Conservation (phyloP, 371 early-diverging fungal genomes). For the Saksenaea oblongispora region DNA sequence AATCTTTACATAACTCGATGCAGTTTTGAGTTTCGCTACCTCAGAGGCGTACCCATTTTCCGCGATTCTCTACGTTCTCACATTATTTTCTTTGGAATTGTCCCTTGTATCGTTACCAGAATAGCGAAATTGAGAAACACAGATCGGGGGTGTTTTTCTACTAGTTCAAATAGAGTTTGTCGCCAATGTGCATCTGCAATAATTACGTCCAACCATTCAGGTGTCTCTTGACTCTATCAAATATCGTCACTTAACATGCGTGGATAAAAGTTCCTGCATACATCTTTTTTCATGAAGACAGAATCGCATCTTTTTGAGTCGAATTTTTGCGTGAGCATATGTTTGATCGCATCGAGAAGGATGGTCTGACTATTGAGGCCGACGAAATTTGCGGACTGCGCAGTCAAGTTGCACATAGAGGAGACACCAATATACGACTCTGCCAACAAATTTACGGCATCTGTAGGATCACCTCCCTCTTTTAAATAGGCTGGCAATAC, state of each 20-base stretch:
- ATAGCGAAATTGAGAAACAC: constrained; percentile 61
- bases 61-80: constrained; percentile 55
- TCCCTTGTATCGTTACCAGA: constrained; percentile 39
- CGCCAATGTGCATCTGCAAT: constrained; percentile 64
- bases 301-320: constrained; percentile 59
- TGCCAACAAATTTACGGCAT: constrained; percentile 58
- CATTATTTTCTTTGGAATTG: not conserved
- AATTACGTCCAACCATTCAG: constrained; percentile 54
- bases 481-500: constrained; percentile 52
- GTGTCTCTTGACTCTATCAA: constrained; percentile 18
- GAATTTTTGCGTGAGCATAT: constrained; percentile 58
- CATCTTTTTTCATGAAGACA: constrained; percentile 44
- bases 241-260: constrained; percentile 3
- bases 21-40: constrained; percentile 61
- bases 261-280: constrained; percentile 9
- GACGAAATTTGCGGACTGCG: constrained; percentile 43
- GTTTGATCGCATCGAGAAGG: constrained; percentile 54
- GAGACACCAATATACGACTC: constrained; percentile 69
- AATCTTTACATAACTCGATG: constrained; percentile 63
- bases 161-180: constrained; percentile 62
- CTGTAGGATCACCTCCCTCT: constrained; percentile 66
- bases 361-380: constrained; percentile 48
- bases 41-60: constrained; percentile 67
- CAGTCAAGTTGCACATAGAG: constrained; percentile 65
- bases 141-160: constrained; percentile 61